Conservation (phyloP, 805 yeast genomes). For the Yarrowia porcina region DNA sequence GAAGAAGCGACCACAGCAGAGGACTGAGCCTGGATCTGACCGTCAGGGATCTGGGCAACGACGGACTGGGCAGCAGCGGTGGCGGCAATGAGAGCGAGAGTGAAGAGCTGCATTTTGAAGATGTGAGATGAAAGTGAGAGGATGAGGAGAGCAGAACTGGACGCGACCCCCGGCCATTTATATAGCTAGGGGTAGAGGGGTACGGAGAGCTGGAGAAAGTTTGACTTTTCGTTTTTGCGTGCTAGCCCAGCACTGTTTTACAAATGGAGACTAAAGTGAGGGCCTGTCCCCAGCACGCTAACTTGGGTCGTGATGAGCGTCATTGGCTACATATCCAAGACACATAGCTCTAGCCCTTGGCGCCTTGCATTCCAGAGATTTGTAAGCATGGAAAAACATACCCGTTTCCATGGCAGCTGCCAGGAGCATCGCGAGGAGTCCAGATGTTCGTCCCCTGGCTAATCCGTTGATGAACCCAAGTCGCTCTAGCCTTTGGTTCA, state of each 20-base stretch:
- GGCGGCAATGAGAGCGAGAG: constrained; percentile 9
- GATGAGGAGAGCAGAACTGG: neutral
- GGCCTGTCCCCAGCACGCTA: neutral
- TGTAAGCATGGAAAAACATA: neutral
- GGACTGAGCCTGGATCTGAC: constrained; percentile 24
- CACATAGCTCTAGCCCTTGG: neutral
- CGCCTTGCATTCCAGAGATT: neutral
- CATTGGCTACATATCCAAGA: neutral
- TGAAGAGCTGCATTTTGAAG: constrained; percentile 15
- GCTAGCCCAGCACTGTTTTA: neutral
- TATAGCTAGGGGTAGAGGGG: constrained; percentile 19
- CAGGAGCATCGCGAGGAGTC: neutral
- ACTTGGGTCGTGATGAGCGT: neutral
- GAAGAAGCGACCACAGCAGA: constrained; percentile 11
- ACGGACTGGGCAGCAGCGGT: constrained; percentile 16
- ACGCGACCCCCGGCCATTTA: neutral
- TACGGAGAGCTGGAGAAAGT: constrained; percentile 11
- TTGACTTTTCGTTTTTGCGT: neutral
- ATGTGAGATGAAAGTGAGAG: neutral
- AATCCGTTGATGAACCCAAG: neutral
- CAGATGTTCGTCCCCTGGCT: neutral
- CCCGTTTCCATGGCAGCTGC: neutral
- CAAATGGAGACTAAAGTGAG: neutral
- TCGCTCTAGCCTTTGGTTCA: neutral
- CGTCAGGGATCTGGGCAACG: constrained; percentile 19